Evolutionary conservation across 176 grass and related monocot genomes (phyloP).

Genomic region (Chrysopogon serrulatus): DNA sequence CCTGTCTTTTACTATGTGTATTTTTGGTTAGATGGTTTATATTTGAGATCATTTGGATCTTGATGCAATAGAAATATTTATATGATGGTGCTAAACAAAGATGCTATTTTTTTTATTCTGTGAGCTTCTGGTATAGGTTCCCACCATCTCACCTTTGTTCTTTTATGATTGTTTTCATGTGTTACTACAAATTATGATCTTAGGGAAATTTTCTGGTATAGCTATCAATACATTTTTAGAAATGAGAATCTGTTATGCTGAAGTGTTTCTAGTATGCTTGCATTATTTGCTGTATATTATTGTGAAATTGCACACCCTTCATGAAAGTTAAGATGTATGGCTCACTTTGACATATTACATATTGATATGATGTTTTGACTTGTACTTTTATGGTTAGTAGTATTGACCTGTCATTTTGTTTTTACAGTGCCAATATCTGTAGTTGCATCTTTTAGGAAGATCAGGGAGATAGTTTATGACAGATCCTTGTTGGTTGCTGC

Average conservation of each 20-base stretch:
- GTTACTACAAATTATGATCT: neutral
- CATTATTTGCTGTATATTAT: neutral
- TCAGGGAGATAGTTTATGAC: conserved; percentile 65
- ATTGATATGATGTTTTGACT: neutral
- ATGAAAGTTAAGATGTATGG: neutral
- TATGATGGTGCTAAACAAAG: neutral
- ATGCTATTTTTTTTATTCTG: neutral
- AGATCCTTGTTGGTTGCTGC: conserved; percentile 71
- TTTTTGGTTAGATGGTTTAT: neutral
- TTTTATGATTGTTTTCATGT: neutral
- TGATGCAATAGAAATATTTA: neutral
- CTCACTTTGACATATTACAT: neutral
- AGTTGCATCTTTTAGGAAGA: conserved; percentile 90
- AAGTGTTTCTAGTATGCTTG: neutral
- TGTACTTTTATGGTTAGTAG: neutral
- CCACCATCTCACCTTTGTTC: neutral
- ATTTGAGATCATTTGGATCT: neutral
- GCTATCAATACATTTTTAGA: neutral
- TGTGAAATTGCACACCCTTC: neutral
- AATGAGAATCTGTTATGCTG: neutral
- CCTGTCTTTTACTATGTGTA: neutral
- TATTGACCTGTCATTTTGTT: conserved; percentile 19
- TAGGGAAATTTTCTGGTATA: neutral
- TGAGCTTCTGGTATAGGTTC: neutral
- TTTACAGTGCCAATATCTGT: conserved; percentile 85